Percentiles rank a stretch among this genome's conserved stretches.
Evolutionary conservation across 768 basidiomycete genomes (phyloP).

Genomic region (Pulveroboletus sp.): DNA sequence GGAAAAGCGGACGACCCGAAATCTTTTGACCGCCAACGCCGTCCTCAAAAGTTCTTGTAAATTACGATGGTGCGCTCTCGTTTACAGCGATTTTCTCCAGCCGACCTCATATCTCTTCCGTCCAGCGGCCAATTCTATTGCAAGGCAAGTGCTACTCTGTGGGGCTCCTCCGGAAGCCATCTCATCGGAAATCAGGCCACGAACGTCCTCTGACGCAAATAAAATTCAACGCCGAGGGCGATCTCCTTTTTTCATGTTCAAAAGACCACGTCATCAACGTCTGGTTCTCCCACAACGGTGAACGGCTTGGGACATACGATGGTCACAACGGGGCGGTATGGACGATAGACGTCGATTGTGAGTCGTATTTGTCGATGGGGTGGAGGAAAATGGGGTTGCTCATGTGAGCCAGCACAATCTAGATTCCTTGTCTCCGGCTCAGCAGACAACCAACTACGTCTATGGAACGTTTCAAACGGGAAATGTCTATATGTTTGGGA

Average conservation of each 20-base stretch:
- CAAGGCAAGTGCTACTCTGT: conserved; percentile 42
- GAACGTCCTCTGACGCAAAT: conserved; percentile 96
- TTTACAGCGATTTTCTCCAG: neutral
- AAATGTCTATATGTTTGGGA: conserved; percentile 96
- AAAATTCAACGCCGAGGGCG: conserved; percentile 96
- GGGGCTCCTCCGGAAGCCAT: conserved; percentile 1
- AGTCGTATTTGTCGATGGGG: conserved; percentile 28
- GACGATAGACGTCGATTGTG: conserved; percentile 95
- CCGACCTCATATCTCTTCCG: neutral
- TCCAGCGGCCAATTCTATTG: conserved; percentile 67
- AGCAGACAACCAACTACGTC: conserved; percentile 87
- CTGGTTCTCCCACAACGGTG: conserved; percentile 97
- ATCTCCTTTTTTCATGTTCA: conserved; percentile 90
- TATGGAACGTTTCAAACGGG: conserved; percentile 87
- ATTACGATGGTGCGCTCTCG: conserved; percentile 13
- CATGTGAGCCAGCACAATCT: conserved; percentile 57
- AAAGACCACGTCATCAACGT: conserved; percentile 96
- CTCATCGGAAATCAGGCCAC: conserved; percentile 58
- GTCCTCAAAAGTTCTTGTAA: neutral
- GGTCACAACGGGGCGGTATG: conserved; percentile 96
- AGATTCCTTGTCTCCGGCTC: conserved; percentile 85
- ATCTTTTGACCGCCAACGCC: conserved; percentile 11
- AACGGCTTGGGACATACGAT: conserved; percentile 92
- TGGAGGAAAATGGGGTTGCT: neutral
- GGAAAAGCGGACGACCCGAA: conserved; percentile 12